A percentile compares a stretch with the other conserved stretches of the same genome.
phyloP scores from a whole-genome alignment of 1,284 basidiomycete genomes.

The Mycosarcoma maydis region DNA sequence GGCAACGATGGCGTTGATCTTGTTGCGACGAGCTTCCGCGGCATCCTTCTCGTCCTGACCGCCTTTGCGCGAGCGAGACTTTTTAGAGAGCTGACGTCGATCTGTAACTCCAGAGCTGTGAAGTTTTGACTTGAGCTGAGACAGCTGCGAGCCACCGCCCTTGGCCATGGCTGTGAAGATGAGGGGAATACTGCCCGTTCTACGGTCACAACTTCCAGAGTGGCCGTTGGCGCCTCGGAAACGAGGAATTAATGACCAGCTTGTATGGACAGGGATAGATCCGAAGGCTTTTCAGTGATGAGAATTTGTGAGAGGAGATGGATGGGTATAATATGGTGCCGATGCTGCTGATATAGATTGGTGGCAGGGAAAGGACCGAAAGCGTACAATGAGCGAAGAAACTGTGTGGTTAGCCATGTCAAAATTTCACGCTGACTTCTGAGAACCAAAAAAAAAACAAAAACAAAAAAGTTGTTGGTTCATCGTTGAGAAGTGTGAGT shows the following conservation, averaged over 20 bases:
- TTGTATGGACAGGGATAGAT: too few species aligned
- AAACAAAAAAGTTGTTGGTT: too few species aligned
- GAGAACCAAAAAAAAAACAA: not conserved
- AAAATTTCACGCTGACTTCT: not conserved
- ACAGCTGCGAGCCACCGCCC: conserved; percentile 64
- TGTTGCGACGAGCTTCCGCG: conserved; percentile 68
- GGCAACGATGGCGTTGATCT: conserved; percentile 82
- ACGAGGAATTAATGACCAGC: too few species aligned
- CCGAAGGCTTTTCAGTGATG: too few species aligned
- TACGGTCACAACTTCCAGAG: not conserved
- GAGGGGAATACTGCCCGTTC: not conserved
- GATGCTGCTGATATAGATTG: too few species aligned
- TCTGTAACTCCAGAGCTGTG: conserved; percentile 59
- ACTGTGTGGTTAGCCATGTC: not conserved
- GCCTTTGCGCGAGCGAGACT: conserved; percentile 52
- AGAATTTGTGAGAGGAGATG: too few species aligned
- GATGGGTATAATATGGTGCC: too few species aligned
- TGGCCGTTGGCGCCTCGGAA: not conserved
- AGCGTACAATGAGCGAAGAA: not conserved
- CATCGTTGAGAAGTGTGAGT: not conserved
- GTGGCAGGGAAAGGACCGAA: too few species aligned
- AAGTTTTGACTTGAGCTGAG: conserved; percentile 62
- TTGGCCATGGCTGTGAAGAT: conserved; percentile 51
- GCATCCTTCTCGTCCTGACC: conserved; percentile 71
- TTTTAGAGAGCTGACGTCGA: conserved; percentile 52